Base-by-base conservation (phyloP, 768 basidiomycete species). In the Psilocybe cyanescens region DNA sequence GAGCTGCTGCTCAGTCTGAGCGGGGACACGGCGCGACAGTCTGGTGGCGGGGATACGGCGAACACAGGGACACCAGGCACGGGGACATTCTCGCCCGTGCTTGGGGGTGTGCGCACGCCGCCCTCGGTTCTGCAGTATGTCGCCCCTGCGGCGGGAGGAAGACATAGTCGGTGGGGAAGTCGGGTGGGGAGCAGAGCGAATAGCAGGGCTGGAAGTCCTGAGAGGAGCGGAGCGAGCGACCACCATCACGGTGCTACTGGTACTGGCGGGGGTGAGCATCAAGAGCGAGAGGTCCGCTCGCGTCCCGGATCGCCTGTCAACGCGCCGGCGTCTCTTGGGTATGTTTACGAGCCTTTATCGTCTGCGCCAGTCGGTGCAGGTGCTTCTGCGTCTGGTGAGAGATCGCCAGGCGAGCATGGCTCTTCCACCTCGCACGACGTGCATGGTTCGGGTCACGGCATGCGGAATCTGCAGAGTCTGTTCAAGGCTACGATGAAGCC, bases 401-500 rank as follows among this genome's bases (percentile, higher is more conserved):
- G 16, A 14, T 37, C 31, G 17, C 30, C 11, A 14, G 28, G 17
- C 19, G 35, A 48, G 11, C 11, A 7, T 6, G 33, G 33, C 33
- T 41, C 56, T n/a, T 16, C 54, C 6, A 30, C 55, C 2, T 52
- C 56, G 11, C 49, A 51, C 14, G 44, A 47, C 19, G 30, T 17
- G 28, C 61, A 67, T 47, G 48, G 60, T 68, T 76, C 75, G 55
- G 72, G 77, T 11, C 75, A 83, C 17, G 82, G 80, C 61, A 39
- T 59, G 28, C 81, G 86, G 45, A 80, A 80, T 63, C 64, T 83
- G 51, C 81, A 84, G 54, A 78, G 78, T 29, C 66, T 90, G 51
- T 83, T 86, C 65, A 80, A 79, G 46, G 79, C 83, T 17, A 82
- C 86, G 37, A 86, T 90, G 86, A 90, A 87, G 61, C 86, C 86